Base-by-base conservation (phyloP, 371 early-diverging fungal genomes). In the Apophysomyces elegans region DNA sequence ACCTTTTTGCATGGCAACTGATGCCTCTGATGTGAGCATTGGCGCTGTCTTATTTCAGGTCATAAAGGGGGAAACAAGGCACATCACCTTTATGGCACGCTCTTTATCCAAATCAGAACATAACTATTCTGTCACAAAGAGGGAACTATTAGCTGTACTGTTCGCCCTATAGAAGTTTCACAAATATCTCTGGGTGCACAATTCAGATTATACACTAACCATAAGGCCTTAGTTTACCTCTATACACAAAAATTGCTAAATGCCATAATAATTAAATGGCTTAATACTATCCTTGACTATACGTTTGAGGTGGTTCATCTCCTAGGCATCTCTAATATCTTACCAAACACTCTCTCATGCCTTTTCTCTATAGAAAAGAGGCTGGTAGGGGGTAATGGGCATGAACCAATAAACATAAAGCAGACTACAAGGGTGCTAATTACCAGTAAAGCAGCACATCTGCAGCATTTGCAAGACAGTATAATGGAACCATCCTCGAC, bases 21-120 rank as follows among this genome's bases (percentile, higher is more conserved):
- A 86, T 63, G 78, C 83, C 0, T 81, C 79, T 0, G 68, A 78
- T 37, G 50, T 56, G 8, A 79, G 76, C 8, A 77, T 78, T 37
- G 79, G 76, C 14, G 75, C 72, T 36, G 72, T 68, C 0, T 46
- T 85, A n/a, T 73, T 50, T 46, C 73, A 76, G 58, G 65, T 47
- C 1, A 65, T 54, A 5, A 16, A 66, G 18, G 59, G 38, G 2
- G 39, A 54, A 16, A 59, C 46, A 46, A 39, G 57, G 7, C 64
- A 72, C 50, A 75, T 75, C 14, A 65, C 58, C 1, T 75, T 71
- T 26, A 54, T 67, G 8, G 66, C 72, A 0, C 37, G 68, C 7
- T 18, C 65, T 1, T 43, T 71, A 2, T 57, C 63, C 18, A 56
- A 56, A 46, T 59, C 58, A 2, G 68, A 74, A 43, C 7, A 58